Percentiles rank a stretch among this genome's conserved stretches.
Evolutionary conservation across 352 stramenopile species (phyloP).

Genomic region (Globisporangium radiosum): DNA sequence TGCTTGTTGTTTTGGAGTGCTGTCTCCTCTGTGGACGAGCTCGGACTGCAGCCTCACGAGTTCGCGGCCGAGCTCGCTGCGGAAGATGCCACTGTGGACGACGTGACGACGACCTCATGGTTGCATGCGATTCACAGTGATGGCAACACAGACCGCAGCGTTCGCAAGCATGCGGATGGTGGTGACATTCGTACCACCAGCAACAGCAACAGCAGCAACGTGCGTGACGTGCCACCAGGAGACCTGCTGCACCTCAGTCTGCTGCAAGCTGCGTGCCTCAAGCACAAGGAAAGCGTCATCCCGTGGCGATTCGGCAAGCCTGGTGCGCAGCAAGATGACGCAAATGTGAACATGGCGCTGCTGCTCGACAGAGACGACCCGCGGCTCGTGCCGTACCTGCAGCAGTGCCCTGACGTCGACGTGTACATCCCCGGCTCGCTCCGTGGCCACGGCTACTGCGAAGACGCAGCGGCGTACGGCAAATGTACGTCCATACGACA

Average conservation of each 20-base stretch:
- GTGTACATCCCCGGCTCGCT: constrained; percentile 37
- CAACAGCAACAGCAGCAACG: background rate
- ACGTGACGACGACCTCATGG: background rate
- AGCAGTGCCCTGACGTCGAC: constrained; percentile 52
- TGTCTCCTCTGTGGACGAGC: background rate
- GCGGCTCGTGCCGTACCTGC: constrained; percentile 30
- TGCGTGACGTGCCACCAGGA: constrained; percentile 16
- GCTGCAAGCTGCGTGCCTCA: constrained; percentile 40
- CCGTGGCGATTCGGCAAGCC: constrained; percentile 31
- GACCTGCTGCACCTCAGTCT: constrained; percentile 45
- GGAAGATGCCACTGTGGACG: background rate
- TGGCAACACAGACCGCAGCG: no score
- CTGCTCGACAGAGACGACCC: constrained; percentile 27
- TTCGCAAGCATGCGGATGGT: no score
- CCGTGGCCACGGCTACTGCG: constrained; percentile 46
- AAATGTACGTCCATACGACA: constrained; percentile 35
- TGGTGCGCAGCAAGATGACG: constrained; percentile 2
- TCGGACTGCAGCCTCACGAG: background rate
- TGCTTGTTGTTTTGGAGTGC: background rate
- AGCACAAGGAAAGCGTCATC: constrained; percentile 37
- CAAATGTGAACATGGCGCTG: constrained; percentile 13
- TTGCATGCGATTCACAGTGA: background rate
- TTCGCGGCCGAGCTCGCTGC: background rate
- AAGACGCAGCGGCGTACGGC: constrained; percentile 52
- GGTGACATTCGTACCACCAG: no score